These are phyloP conservation scores for Lyophyllum decastes DNA, from an alignment of 768 basidiomycete genomes.

Conservation along the genomic window DNA sequence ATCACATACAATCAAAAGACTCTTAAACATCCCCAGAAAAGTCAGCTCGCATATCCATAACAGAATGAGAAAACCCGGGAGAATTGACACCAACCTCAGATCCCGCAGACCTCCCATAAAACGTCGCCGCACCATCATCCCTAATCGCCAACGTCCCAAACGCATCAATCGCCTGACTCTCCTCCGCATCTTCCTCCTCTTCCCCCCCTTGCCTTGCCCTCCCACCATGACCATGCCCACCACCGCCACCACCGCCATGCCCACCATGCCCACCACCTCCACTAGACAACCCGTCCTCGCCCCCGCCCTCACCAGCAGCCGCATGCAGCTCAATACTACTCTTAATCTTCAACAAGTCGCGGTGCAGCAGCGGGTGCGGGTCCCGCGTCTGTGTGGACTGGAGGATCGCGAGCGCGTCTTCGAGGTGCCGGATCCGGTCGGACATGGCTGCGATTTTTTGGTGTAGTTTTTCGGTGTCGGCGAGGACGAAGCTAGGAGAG, in stretches of 20 bases:
- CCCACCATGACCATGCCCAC: too few species aligned
- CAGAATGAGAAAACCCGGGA: not conserved
- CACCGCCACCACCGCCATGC: too few species aligned
- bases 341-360: constrained; percentile 65
- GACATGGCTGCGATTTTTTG: constrained; percentile 69
- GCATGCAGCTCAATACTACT: constrained; percentile 70
- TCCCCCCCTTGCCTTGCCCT: not conserved
- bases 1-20: constrained; percentile 59
- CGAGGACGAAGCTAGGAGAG: constrained; percentile 60
- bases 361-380: constrained; percentile 57
- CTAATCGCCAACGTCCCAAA: constrained; percentile 72
- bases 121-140: constrained; percentile 70
- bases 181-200: constrained; percentile 33
- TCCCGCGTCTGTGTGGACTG: constrained; percentile 53
- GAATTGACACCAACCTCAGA: constrained; percentile 53
- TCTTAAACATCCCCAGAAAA: too few species aligned
- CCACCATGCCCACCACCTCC: too few species aligned
- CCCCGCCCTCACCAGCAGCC: constrained; percentile 49
- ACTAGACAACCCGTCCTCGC: constrained; percentile 4
- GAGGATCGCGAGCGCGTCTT: constrained; percentile 62
- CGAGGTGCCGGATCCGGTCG: constrained; percentile 70
- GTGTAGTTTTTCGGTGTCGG: constrained; percentile 71
- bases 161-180: constrained; percentile 60
- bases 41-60: not conserved
- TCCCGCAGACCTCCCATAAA: constrained; percentile 73